A percentile compares a stretch with the other conserved stretches of the same genome.
Evolutionary conservation across 2,329 filamentous ascomycete species (phyloP).

Genomic region (Chalara sp.): DNA sequence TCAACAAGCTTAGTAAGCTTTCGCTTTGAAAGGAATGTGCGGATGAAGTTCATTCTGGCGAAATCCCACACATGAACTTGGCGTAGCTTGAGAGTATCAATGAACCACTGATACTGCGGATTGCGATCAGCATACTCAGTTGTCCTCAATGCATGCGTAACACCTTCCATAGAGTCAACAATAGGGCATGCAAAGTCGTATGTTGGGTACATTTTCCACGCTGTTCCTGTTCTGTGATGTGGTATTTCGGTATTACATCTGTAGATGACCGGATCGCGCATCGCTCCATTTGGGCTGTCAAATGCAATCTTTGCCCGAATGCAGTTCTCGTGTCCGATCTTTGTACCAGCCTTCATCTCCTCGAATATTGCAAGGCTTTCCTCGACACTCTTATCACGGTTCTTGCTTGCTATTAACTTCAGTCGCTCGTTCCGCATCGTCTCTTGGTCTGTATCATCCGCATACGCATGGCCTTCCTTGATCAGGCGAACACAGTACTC

Average conservation of each 20-base stretch:
- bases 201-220: conserved; percentile 82
- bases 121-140: conserved; percentile 87
- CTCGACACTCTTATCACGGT: conserved; percentile 71
- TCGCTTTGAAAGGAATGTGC: conserved; percentile 77
- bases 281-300: conserved; percentile 89
- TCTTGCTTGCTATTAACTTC: conserved; percentile 74
- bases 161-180: conserved; percentile 72
- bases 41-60: conserved; percentile 75
- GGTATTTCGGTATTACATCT: conserved; percentile 87
- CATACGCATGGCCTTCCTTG: conserved; percentile 81
- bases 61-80: conserved; percentile 83
- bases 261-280: conserved; percentile 96
- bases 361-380: conserved; percentile 83
- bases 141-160: conserved; percentile 76
- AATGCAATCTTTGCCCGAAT: conserved; percentile 91
- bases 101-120: conserved; percentile 81
- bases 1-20: conserved; percentile 82
- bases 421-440: conserved; percentile 80
- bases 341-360: conserved; percentile 84
- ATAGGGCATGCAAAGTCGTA: conserved; percentile 84
- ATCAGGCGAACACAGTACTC: conserved; percentile 80
- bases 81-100: conserved; percentile 65
- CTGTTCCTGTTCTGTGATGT: conserved; percentile 73
- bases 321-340: conserved; percentile 77
- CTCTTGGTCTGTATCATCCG: conserved; percentile 88